These are phyloP conservation scores for Telopea speciosissima DNA, from an alignment of 177 flowering plant species.

Conservation along the genomic window DNA sequence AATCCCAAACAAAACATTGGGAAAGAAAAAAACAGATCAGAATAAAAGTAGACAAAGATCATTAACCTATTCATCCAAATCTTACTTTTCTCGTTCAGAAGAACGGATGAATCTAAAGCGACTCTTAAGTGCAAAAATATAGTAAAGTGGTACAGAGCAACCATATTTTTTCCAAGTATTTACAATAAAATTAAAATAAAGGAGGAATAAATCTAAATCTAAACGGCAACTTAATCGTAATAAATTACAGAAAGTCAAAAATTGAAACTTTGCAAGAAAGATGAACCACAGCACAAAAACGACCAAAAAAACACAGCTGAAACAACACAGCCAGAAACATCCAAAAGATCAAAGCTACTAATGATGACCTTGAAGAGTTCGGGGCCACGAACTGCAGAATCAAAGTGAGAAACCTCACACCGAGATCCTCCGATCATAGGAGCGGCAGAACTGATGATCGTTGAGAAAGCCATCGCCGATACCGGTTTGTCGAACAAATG, in stretches of 20 bases:
- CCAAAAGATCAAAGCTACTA: not conserved
- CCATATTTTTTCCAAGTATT: too few species aligned
- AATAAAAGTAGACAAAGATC: not conserved
- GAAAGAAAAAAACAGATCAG: not conserved
- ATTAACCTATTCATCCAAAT: not conserved
- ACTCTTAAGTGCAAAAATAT: too few species aligned
- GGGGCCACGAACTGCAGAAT: slow-evolving; percentile 8
- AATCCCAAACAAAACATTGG: not conserved
- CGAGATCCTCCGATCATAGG: slow-evolving; percentile 20
- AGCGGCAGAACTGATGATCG: slow-evolving; percentile 36
- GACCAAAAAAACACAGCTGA: too few species aligned
- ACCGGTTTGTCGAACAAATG: not conserved
- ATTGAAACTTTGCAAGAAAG: not conserved
- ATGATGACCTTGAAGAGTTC: slow-evolving; percentile 24
- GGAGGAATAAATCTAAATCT: too few species aligned
- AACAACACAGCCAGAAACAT: not conserved
- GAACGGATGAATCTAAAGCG: too few species aligned
- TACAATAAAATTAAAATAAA: too few species aligned
- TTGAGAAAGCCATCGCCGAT: slow-evolving; percentile 25
- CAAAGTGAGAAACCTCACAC: slow-evolving; percentile 16
- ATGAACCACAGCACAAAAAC: not conserved
- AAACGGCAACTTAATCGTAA: too few species aligned
- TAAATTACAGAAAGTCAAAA: not conserved
- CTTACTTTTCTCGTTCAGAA: too few species aligned
- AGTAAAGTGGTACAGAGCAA: too few species aligned